Evolutionary conservation across 305 asterid genomes (phyloP).

Genomic region (Stenogyne calaminthoides): DNA sequence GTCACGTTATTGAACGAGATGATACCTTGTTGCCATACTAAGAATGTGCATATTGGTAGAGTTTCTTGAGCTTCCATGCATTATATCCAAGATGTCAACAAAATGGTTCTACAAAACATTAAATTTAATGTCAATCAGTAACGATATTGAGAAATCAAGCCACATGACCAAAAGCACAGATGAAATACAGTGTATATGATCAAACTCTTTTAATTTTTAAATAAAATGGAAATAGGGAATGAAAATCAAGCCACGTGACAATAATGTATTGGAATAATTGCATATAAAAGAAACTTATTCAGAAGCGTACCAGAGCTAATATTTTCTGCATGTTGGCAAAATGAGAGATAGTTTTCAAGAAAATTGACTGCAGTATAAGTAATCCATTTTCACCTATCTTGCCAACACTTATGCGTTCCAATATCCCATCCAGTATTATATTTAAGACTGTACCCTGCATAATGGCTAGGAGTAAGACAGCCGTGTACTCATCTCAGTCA

Average conservation of each 20-base stretch:
- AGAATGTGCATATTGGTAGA: slow-evolving; percentile 60
- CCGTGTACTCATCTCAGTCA: slow-evolving; percentile 22
- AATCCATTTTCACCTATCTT: slow-evolving; percentile 60
- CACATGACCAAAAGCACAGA: slow-evolving; percentile 10
- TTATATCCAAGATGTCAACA: slow-evolving; percentile 68
- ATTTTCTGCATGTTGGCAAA: slow-evolving; percentile 52
- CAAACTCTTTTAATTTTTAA: slow-evolving; percentile 12
- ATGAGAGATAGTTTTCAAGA: slow-evolving; percentile 63
- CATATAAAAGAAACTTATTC: slow-evolving; percentile 16
- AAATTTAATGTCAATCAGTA: slow-evolving; percentile 30
- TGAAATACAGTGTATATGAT: slow-evolving; percentile 3
- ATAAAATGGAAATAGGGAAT: background rate
- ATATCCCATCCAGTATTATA: slow-evolving; percentile 61
- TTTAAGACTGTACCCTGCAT: slow-evolving; percentile 56
- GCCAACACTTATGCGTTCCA: slow-evolving; percentile 44
- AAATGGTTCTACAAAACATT: slow-evolving; percentile 75
- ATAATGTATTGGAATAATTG: slow-evolving; percentile 10
- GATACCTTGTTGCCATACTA: slow-evolving; percentile 66
- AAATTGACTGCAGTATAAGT: slow-evolving; percentile 65
- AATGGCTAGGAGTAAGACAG: slow-evolving; percentile 28
- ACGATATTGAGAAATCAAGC: slow-evolving; percentile 25
- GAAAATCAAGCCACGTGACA: background rate
- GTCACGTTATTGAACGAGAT: slow-evolving; percentile 8
- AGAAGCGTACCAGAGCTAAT: slow-evolving; percentile 63
- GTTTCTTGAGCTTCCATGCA: slow-evolving; percentile 79